Evolutionary conservation across 192 early-diverging fungal species (phyloP), one percentile per base, ranked within the genome.

Genomic region (Podila verticillata): DNA sequence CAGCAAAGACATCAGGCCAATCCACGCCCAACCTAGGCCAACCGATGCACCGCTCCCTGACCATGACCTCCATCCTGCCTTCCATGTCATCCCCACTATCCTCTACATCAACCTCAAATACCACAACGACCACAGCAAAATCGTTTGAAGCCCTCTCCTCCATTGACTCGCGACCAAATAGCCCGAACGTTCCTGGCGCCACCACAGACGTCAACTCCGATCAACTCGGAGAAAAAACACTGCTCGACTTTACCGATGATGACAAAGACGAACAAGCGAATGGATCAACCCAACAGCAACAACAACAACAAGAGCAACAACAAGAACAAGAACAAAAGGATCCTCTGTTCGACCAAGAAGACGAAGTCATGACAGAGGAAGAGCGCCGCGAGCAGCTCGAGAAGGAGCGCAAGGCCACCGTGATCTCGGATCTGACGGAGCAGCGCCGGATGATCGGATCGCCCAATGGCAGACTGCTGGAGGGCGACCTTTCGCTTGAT

Each of bases 401-500:
- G 12, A 22, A 32, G 31, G 70, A 85, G 15, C 69, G 70, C 29
- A 66, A 73, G 32, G 31, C 67, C 2, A 69, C 57, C 35, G 56
- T 29, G 36, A 68, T 72, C 26, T 68, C 62, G 20, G 57, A 84
- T 48, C 22, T 80, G 26, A 29, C 67, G 22, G 49, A 73, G 30
- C 80, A 75, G 32, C 80, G 80, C 57, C 74, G 66, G 61, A 82
- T 68, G 65, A 79, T 82, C 36, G 69, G 72, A 20, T 73, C 70
- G 32, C 60, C 70, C 13, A 78, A 78, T 61, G 69, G 68, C 31
- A 58, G 61, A 2, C 48, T 78, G 7, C 48, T 66, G 4, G 62
- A 70, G 15, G 67, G 79, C 2, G 75, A 65, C 22, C 48, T 78
- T 2, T 63, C 63, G 1, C 77, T 86, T 8, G 83, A 90, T 58